phyloP scores from a whole-genome alignment of 164 flowering plant genomes.

The Umbellularia californica region DNA sequence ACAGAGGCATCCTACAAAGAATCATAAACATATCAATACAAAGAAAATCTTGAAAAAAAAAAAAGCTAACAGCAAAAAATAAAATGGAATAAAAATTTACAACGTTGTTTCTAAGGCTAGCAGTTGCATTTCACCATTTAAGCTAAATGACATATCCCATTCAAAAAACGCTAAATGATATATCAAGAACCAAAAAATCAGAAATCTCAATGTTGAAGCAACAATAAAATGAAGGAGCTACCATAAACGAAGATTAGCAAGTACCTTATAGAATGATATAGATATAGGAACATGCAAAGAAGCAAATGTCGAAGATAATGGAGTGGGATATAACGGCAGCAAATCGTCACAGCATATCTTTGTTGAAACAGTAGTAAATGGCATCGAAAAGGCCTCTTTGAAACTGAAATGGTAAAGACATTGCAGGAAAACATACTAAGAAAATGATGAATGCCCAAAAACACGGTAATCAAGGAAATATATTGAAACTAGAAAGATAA shows the following conservation, averaged over 20 bases:
- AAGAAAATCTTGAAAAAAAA: neutral
- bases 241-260: constrained; percentile 3
- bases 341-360: constrained; percentile 61
- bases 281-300: constrained; percentile 47
- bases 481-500: neutral
- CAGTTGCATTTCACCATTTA: too few species aligned
- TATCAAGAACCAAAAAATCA: neutral
- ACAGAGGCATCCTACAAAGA: constrained; percentile 39
- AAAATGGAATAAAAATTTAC: neutral
- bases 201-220: neutral
- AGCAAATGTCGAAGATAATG: constrained; percentile 29
- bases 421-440: neutral
- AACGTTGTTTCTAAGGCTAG: too few species aligned
- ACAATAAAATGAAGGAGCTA: neutral
- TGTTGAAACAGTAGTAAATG: constrained; percentile 63
- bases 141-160: too few species aligned
- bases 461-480: neutral
- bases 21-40: neutral
- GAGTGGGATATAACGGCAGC: constrained; percentile 60
- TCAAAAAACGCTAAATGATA: too few species aligned
- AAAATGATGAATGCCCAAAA: neutral
- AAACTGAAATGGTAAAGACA: constrained; percentile 51
- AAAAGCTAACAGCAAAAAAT: neutral
- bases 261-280: constrained; percentile 77
- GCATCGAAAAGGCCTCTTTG: constrained; percentile 80